Conservation (phyloP, 192 early-diverging fungal species). For the Entomortierella lignicola region DNA sequence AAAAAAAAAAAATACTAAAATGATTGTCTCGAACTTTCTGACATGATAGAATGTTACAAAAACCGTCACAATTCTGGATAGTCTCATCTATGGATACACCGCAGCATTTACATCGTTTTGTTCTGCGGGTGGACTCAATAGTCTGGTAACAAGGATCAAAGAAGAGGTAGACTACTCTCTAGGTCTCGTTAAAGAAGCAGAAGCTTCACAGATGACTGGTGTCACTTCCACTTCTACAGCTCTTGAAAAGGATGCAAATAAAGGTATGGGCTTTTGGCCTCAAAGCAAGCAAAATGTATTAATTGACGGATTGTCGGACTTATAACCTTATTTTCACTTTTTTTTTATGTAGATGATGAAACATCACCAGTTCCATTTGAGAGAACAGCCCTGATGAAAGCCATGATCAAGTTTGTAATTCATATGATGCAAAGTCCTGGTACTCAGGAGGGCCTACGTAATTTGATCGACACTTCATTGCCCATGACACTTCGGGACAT, state of each 20-base stretch:
- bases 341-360: conserved; percentile 43
- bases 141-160: conserved; percentile 85
- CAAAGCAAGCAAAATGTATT: too few species aligned
- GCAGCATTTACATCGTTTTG: conserved; percentile 85
- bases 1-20: too few species aligned
- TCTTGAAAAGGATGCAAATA: background rate
- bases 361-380: conserved; percentile 71
- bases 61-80: conserved; percentile 83
- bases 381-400: conserved; percentile 80
- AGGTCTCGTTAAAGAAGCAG: conserved; percentile 29
- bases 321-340: too few species aligned
- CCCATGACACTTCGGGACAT: conserved; percentile 80
- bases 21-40: background rate
- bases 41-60: conserved; percentile 69
- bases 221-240: conserved; percentile 24
- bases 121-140: conserved; percentile 82
- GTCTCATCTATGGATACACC: conserved; percentile 80
- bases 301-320: too few species aligned
- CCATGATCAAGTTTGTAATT: conserved; percentile 90
- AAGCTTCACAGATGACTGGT: conserved; percentile 57
- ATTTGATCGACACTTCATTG: conserved; percentile 90
- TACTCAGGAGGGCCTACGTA: conserved; percentile 90
- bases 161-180: conserved; percentile 67
- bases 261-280: conserved; percentile 4
- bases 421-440: conserved; percentile 96